phyloP scores from a whole-genome alignment of 495 filamentous ascomycete genomes.

The Sporormia fimetaria region DNA sequence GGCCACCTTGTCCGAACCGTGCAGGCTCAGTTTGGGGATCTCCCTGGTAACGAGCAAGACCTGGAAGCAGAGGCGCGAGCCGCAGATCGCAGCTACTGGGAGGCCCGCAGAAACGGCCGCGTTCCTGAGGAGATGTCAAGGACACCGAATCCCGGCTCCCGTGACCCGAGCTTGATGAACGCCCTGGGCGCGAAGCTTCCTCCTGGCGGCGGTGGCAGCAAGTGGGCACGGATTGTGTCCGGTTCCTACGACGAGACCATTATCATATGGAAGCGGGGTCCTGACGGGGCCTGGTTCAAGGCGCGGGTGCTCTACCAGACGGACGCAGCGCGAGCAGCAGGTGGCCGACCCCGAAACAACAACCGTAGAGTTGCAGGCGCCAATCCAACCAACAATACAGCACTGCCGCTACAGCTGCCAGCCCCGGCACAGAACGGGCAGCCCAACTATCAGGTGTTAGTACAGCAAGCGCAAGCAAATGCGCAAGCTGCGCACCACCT shows the following conservation, averaged over 20 bases:
- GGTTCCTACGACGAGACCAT: conserved; percentile 94
- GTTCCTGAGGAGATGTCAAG: conserved; percentile 31
- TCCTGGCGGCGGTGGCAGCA: conserved; percentile 76
- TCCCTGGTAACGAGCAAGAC: conserved; percentile 64
- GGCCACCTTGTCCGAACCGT: conserved; percentile 80
- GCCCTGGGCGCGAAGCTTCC: conserved; percentile 73
- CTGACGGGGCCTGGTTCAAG: conserved; percentile 67
- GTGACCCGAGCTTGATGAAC: conserved; percentile 61
- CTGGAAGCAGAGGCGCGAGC: conserved; percentile 57
- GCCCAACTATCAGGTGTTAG: conserved; percentile 11
- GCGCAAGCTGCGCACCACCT: conserved; percentile 15
- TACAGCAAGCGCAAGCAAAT: conserved; percentile 18
- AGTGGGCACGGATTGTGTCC: conserved; percentile 79
- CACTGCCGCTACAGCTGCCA: background rate
- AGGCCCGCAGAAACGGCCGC: conserved; percentile 52
- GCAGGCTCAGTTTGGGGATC: conserved; percentile 83
- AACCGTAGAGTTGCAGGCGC: background rate
- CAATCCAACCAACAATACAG: background rate
- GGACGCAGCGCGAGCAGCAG: conserved; percentile 42
- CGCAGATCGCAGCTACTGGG: conserved; percentile 60
- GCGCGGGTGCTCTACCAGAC: conserved; percentile 61
- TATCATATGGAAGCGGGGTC: conserved; percentile 82
- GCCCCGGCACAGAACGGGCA: background rate
- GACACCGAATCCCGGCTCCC: conserved; percentile 61
- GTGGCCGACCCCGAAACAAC: conserved; percentile 13